Evolutionary conservation across 257 asterid species (phyloP), one percentile per base, ranked within the genome.

Genomic region (Verbascum thapsus): DNA sequence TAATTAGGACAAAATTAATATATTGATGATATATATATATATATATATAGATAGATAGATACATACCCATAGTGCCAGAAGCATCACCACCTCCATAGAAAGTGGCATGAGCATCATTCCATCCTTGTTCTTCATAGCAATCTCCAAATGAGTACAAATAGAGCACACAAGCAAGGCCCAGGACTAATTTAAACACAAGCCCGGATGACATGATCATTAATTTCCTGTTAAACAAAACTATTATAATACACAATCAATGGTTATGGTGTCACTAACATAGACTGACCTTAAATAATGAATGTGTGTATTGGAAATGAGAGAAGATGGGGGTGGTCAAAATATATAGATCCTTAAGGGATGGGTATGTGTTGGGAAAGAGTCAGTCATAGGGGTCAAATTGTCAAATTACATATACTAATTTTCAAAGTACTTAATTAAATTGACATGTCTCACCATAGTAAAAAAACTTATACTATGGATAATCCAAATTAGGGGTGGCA

Each of bases 21-120:
- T 18, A 17, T 48, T 16, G 53, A 4, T 47, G 8, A 32, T 9
- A 16, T 7, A 12, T 1, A 10, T 10, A 26, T 10, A 12, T 13
- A 4, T 19, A 9, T 3, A 34, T 9, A 16, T 7, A 18, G 0
- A 10, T 7, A 26, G 10, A 12, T 10, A 4, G n/a, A 9, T 12
- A 35, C 43, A 26, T 57, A 79, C 90, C 90, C 90, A 84, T 84
- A 6, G 90, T 84, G 23, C 87, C 87, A 2, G 87, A 81, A 22
- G 90, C 90, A 71, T 79, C 88, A 12, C 83, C 83, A 42, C 88
- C 85, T 6, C 91, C 88, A 30, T 81, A 84, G 71, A 82, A 85
- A 71, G 88, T 82, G 42, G 92, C 92, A 73, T 77, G 85, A 53
- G 88, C 88, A 22, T 74, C 68, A 74, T 44, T 73, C 94, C 87